Evolutionary conservation across 495 filamentous ascomycete genomes (phyloP).

Genomic region (Sordaria brevicollis): DNA sequence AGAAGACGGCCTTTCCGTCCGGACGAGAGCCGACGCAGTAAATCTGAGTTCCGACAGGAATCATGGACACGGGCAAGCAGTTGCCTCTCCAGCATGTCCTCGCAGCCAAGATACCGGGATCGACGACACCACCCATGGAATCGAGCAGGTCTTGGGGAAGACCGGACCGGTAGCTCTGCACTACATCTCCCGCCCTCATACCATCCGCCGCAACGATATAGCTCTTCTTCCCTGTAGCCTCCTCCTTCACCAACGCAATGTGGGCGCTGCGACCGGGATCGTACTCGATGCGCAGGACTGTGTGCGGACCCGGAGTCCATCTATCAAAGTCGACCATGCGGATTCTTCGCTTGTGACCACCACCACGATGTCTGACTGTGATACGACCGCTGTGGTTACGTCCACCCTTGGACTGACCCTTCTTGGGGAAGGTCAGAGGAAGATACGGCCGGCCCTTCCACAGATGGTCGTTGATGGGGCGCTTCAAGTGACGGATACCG

Average conservation of each 20-base stretch:
- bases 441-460: slow-evolving; percentile 84
- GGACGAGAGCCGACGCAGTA: slow-evolving; percentile 76
- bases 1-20: slow-evolving; percentile 72
- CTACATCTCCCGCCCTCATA: slow-evolving; percentile 79
- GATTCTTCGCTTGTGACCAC: slow-evolving; percentile 83
- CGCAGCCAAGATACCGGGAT: slow-evolving; percentile 89
- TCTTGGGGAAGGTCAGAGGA: slow-evolving; percentile 78
- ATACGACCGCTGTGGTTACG: slow-evolving; percentile 78
- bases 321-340: slow-evolving; percentile 81
- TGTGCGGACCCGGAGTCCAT: slow-evolving; percentile 62
- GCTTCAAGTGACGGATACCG: slow-evolving; percentile 79
- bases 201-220: slow-evolving; percentile 93
- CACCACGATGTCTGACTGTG: slow-evolving; percentile 83
- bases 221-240: slow-evolving; percentile 56
- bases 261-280: slow-evolving; percentile 90
- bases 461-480: slow-evolving; percentile 90
- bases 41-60: slow-evolving; percentile 82
- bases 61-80: slow-evolving; percentile 87
- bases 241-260: slow-evolving; percentile 73
- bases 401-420: slow-evolving; percentile 83
- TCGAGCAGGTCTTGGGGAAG: slow-evolving; percentile 75
- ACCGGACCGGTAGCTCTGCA: slow-evolving; percentile 82
- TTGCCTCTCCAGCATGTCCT: slow-evolving; percentile 93
- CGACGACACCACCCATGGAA: slow-evolving; percentile 81
- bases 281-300: slow-evolving; percentile 89